These are phyloP conservation scores for Xanthoconium separans DNA, from an alignment of 1,284 basidiomycete genomes.

Conservation along the genomic window DNA sequence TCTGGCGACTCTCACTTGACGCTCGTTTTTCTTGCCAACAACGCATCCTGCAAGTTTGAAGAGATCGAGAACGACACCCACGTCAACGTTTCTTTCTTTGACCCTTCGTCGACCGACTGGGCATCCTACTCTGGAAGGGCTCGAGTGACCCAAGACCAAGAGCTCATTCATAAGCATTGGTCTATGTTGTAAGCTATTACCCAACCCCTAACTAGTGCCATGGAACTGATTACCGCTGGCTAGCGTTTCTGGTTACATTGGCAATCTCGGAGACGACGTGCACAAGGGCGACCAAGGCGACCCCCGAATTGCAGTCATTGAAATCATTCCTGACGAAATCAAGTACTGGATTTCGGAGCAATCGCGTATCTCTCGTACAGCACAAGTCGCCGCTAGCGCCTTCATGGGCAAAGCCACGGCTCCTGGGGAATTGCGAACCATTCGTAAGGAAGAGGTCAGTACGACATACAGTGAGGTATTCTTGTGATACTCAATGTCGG, in stretches of 20 bases:
- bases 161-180: constrained; percentile 72
- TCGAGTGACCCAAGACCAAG: constrained; percentile 60
- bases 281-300: constrained; percentile 83
- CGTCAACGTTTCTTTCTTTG: constrained; percentile 80
- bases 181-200: constrained; percentile 48
- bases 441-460: constrained; percentile 60
- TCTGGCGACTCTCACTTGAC: constrained; percentile 46
- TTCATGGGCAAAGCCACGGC: constrained; percentile 55
- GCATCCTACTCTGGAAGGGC: constrained; percentile 82
- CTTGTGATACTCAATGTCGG: constrained; percentile 1
- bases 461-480: background rate
- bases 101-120: constrained; percentile 77
- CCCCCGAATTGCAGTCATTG: constrained; percentile 78
- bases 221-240: background rate
- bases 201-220: background rate
- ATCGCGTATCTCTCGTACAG: constrained; percentile 43
- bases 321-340: constrained; percentile 81
- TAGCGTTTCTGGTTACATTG: constrained; percentile 80
- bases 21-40: constrained; percentile 78
- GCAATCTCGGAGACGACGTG: constrained; percentile 83
- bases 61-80: constrained; percentile 75
- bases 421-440: constrained; percentile 63
- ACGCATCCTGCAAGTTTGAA: constrained; percentile 71
- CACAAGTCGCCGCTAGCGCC: constrained; percentile 55
- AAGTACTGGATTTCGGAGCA: constrained; percentile 69